A percentile compares a stretch with the other conserved stretches of the same genome.
These are phyloP conservation scores for Aspergillus wentii DNA, from an alignment of 495 filamentous ascomycete species.

Conservation along the genomic window DNA sequence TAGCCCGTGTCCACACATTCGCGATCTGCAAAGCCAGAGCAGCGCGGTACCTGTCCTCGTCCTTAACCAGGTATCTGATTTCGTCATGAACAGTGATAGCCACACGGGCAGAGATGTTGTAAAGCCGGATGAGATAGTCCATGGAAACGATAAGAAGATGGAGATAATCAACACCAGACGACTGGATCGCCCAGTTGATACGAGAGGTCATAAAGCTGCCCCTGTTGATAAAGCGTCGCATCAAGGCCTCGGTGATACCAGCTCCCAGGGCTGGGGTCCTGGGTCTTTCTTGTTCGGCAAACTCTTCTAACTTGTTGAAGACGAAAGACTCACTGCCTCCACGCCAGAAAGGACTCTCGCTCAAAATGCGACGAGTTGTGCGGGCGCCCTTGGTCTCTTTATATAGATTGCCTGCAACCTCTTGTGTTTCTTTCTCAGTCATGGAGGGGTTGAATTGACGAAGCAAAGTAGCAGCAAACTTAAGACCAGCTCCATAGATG, in stretches of 20 bases:
- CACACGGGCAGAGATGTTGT: conserved; percentile 76
- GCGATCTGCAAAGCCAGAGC: conserved; percentile 91
- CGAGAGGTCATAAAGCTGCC: conserved; percentile 92
- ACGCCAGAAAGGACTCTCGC: conserved; percentile 82
- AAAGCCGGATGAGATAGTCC: conserved; percentile 88
- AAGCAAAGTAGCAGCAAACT: conserved; percentile 84
- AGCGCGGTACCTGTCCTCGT: conserved; percentile 79
- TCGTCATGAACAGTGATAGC: conserved; percentile 97
- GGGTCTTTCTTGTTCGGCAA: conserved; percentile 89
- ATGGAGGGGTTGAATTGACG: conserved; percentile 87
- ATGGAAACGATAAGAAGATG: conserved; percentile 91
- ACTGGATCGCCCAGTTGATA: conserved; percentile 99
- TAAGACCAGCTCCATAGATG: conserved; percentile 93
- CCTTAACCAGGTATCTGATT: conserved; percentile 85
- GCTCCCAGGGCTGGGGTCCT: conserved; percentile 92
- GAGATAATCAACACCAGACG: conserved; percentile 94
- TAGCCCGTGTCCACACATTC: conserved; percentile 94
- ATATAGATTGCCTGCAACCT: conserved; percentile 78
- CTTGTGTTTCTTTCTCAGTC: conserved; percentile 67
- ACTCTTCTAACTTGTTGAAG: conserved; percentile 96
- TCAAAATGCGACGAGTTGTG: conserved; percentile 60
- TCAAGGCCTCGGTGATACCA: conserved; percentile 92
- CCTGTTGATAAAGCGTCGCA: conserved; percentile 79
- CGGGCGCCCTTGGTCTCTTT: conserved; percentile 83
- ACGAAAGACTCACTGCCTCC: conserved; percentile 96